Evolutionary conservation across 2,329 filamentous ascomycete genomes (phyloP), one percentile per base, ranked within the genome.

Genomic region (Zasmidium angulare): DNA sequence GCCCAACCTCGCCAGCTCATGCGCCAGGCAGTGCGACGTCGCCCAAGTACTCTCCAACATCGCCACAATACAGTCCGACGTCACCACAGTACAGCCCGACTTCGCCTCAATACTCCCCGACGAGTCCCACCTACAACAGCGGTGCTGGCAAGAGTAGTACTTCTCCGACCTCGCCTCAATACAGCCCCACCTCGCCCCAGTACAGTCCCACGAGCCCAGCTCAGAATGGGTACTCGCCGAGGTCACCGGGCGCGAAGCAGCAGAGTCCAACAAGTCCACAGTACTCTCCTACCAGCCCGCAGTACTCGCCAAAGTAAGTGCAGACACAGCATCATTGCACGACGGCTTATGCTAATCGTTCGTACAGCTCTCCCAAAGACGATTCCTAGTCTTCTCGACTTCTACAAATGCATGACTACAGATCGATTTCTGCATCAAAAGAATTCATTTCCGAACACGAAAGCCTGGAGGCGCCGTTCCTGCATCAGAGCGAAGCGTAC

Each of bases 51-150:
- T 78, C 76, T 24, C 77, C 76, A 7, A 79, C 77, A 55, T 84
- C 82, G 7, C 83, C 77, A 10, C 72, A 73, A 43, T 78, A 78
- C 65, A 78, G 75, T 46, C 78, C 84, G 20, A 85, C 84, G 0
- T 86, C 84, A 46, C 84, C 84, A 9, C 83, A 81, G 58, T 86
- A 86, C 73, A 84, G 81, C 58, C 83, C 84, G 12, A 84, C 84
- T 2, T 85, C 83, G 22, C 84, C 84, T 24, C 81, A 78, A 46
- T 82, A 81, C 72, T 81, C 78, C 50, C 80, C 80, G 29, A 78
- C 79, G 3, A 71, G 76, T 36, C 70, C 70, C 14, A 63, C 67
- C 22, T 72, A 69, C 47, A 63, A 63, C 31, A 31, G 84, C 83
- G 21, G 81, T 79, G 63, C 49, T 53, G 78, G 62, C 85, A 56